These are phyloP conservation scores for Fusarium drepaniforme DNA, from an alignment of 2,329 filamentous ascomycete genomes.

Conservation along the genomic window DNA sequence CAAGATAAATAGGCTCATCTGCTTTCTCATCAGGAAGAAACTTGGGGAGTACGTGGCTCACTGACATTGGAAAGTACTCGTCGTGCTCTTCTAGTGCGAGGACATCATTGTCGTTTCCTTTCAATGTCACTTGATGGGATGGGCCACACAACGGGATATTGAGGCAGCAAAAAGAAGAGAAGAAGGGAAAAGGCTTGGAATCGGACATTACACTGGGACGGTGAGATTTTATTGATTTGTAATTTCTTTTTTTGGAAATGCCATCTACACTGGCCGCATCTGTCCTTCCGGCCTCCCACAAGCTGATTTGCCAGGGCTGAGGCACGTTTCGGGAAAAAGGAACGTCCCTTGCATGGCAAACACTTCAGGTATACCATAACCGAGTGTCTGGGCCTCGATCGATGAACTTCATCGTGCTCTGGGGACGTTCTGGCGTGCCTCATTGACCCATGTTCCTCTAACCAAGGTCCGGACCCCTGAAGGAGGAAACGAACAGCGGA, in stretches of 20 bases:
- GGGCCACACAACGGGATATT: neutral
- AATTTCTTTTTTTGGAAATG: conserved; percentile 2
- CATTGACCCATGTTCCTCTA: neutral
- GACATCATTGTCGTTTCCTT: neutral
- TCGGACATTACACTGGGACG: neutral
- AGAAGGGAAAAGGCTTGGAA: too few relatives aligned
- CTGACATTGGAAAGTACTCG: neutral
- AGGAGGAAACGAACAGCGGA: neutral
- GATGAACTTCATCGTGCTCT: neutral
- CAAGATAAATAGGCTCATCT: neutral
- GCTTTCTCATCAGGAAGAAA: neutral
- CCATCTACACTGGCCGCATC: neutral
- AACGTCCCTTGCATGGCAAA: neutral
- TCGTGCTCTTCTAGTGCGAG: neutral
- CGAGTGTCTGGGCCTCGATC: neutral
- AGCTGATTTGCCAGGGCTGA: neutral
- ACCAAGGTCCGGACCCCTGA: neutral
- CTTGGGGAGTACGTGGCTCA: too few relatives aligned
- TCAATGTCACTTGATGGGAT: neutral
- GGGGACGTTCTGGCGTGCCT: neutral
- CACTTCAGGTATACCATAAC: neutral
- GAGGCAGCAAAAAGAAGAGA: neutral
- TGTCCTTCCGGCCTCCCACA: neutral
- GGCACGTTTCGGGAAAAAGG: neutral
- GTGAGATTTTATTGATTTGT: conserved; percentile 1